Base-by-base conservation (phyloP, 305 asterid genomes). In the Solanum chacoense region DNA sequence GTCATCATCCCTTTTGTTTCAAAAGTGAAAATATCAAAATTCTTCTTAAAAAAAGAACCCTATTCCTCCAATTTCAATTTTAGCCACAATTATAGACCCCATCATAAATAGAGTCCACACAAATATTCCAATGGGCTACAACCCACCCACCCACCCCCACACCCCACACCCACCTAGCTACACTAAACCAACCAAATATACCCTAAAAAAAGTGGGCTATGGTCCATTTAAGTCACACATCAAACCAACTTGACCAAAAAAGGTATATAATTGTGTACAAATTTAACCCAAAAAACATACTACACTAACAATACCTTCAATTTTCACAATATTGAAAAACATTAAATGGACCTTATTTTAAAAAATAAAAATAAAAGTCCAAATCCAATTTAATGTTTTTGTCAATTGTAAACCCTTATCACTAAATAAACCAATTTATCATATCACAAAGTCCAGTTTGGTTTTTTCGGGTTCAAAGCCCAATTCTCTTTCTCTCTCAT, bases 371-470 rank as follows among this genome's bases (percentile, higher is more conserved):
- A n/a, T 6, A 8, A 28, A 28, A 40, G 93, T 90, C 93, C 95
- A 91, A 84, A 90, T 91, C 94, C 93, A 92, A 87, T 89, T 91
- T 50, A 85, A 65, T 77, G 36, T 85, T 40, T 72, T 69, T 87
- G 90, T 90, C 87, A 87, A 26, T 55, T 88, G 86, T 12, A 90
- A 93, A 50, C 65, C 93, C 93, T 91, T 91, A 91, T 90, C 93
- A 20, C 87, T 35, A 74, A 72, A 45, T 87, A 87, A 87, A 71
- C 63, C 73, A 71, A 88, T 71, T 85, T 86, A 84, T 88, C 87
- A 84, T 76, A 92, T 69, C 31, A 37, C 40, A 77, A 72, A 93
- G 98, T 94, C 98, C 98, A 96, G 90, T 94, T 89, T 59, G 84
- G 5, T 18, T 80, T 50, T 81, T 42, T 76, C 89, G 87, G 90